Evolutionary conservation across 306 rosid genomes (phyloP).

Genomic region (Gastrolobium villosum): DNA sequence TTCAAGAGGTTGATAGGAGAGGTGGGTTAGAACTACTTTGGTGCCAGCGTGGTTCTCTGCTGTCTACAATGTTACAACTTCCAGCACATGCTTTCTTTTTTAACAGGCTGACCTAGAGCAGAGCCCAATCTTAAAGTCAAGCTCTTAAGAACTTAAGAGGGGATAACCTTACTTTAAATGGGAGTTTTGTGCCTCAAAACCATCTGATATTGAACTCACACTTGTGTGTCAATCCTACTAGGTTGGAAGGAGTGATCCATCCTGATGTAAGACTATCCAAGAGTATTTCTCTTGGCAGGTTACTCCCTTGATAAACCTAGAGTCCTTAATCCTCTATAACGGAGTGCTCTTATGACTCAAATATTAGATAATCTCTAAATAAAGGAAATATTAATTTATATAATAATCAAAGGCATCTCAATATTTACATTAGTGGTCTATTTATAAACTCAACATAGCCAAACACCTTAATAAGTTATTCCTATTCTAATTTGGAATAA

Average conservation of each 20-base stretch:
- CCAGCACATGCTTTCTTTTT: neutral
- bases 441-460: too few relatives aligned
- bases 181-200: neutral
- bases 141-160: neutral
- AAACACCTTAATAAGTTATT: too few relatives aligned
- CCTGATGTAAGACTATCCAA: neutral
- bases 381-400: too few relatives aligned
- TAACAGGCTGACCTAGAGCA: neutral
- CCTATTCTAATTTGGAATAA: too few relatives aligned
- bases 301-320: too few relatives aligned
- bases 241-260: neutral
- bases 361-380: too few relatives aligned
- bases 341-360: too few relatives aligned
- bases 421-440: too few relatives aligned
- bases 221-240: neutral
- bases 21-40: neutral
- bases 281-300: too few relatives aligned
- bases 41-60: neutral
- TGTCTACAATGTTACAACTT: neutral
- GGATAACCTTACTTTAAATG: neutral
- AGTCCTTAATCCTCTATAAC: too few relatives aligned
- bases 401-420: too few relatives aligned
- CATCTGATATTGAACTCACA: neutral
- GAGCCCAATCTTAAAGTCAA: neutral
- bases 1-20: neutral